A percentile compares a stretch with the other conserved stretches of the same genome.
These are phyloP conservation scores for Paraurostyla sp. DNA, from an alignment of 73 alveolate genomes.

Conservation along the genomic window DNA sequence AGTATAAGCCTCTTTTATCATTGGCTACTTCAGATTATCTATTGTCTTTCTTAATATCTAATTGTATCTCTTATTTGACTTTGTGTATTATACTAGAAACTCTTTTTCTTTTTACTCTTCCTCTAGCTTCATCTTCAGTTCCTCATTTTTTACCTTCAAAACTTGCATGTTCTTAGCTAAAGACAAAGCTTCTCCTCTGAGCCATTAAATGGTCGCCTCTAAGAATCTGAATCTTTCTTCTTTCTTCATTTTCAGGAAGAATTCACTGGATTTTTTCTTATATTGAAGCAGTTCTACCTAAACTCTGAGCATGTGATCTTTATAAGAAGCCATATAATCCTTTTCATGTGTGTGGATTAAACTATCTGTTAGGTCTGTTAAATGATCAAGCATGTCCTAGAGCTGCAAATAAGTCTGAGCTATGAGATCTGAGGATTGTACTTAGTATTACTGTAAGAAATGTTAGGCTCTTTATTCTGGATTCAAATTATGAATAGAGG, in stretches of 20 bases:
- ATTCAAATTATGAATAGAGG: no score
- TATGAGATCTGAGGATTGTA: background rate
- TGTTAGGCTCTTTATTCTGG: conserved; percentile 21
- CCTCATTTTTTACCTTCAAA: conserved; percentile 19
- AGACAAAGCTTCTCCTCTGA: conserved; percentile 56
- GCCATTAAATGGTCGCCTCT: conserved; percentile 56
- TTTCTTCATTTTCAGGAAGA: conserved; percentile 30
- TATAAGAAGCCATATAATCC: conserved; percentile 58
- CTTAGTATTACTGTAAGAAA: background rate
- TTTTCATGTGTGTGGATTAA: conserved; percentile 46
- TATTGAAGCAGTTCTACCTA: conserved; percentile 45
- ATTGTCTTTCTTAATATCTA: conserved; percentile 6
- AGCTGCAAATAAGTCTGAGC: conserved; percentile 1
- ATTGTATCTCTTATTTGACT: conserved; percentile 54
- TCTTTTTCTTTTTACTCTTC: background rate
- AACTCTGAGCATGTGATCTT: conserved; percentile 73
- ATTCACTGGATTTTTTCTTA: conserved; percentile 60
- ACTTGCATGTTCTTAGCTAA: conserved; percentile 46
- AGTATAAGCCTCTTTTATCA: background rate
- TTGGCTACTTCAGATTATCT: conserved; percentile 2
- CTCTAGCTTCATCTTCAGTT: conserved; percentile 7
- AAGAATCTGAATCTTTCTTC: conserved; percentile 61
- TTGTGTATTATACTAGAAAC: conserved; percentile 14
- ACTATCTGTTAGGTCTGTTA: conserved; percentile 2
- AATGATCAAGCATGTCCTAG: background rate